These are phyloP conservation scores for Rhodotorula taiwanensis DNA, from an alignment of 768 basidiomycete genomes.

Conservation along the genomic window DNA sequence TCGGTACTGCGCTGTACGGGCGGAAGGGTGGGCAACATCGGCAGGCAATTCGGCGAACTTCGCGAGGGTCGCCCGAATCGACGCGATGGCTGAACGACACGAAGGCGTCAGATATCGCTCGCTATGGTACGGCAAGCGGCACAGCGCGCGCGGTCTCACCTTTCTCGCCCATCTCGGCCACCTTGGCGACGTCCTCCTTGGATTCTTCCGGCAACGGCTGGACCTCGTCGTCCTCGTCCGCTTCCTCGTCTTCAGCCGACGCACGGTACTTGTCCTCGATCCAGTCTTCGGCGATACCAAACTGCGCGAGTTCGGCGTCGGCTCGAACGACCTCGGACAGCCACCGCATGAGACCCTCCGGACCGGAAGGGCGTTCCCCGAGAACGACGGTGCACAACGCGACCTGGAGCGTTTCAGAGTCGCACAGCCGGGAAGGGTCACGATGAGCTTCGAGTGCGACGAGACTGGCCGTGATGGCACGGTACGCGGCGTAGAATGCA, in stretches of 20 bases:
- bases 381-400: neutral
- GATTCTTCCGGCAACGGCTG: slow-evolving; percentile 21
- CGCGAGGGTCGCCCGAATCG: slow-evolving; percentile 6
- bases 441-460: slow-evolving; percentile 2
- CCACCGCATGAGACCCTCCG: neutral
- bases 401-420: neutral
- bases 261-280: slow-evolving; percentile 28
- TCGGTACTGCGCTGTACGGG: slow-evolving; percentile 21
- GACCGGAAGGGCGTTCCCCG: neutral
- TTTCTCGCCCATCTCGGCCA: too few relatives aligned
- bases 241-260: neutral
- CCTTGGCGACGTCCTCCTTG: slow-evolving; percentile 14
- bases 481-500: neutral
- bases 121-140: too few relatives aligned
- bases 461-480: neutral
- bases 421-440: neutral
- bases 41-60: neutral
- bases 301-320: slow-evolving; percentile 3
- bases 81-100: neutral
- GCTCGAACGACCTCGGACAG: neutral
- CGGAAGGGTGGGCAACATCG: neutral
- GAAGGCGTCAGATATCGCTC: too few relatives aligned
- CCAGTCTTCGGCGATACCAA: slow-evolving; percentile 21
- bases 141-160: too few relatives aligned
- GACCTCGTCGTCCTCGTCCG: slow-evolving; percentile 22